phyloP scores from a whole-genome alignment of 805 yeast species.

The Starmerella tilneyi region DNA sequence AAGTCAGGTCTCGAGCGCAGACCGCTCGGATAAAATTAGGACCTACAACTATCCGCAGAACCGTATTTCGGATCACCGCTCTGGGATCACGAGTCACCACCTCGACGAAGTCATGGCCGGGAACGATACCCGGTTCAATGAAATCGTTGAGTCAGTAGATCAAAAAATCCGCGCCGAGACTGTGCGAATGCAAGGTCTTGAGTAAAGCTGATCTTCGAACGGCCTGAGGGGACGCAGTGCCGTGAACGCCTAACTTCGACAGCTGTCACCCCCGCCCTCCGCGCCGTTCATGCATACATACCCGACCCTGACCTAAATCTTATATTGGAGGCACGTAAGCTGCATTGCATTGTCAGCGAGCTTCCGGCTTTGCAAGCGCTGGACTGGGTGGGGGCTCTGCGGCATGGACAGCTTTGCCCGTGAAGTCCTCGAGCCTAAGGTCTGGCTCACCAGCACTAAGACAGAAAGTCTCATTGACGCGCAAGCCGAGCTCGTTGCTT shows the following conservation, averaged over 20 bases:
- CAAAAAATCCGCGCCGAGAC: conserved; percentile 37
- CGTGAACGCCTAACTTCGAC: too few species aligned
- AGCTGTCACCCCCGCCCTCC: too few species aligned
- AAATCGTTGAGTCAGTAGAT: conserved; percentile 44
- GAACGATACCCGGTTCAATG: conserved; percentile 36
- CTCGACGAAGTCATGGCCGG: conserved; percentile 58
- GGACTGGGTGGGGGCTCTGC: too few species aligned
- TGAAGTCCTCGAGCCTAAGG: conserved; percentile 17
- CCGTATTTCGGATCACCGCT: conserved; percentile 87
- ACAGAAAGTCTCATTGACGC: conserved; percentile 14
- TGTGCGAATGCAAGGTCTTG: conserved; percentile 7
- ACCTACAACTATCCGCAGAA: conserved; percentile 91
- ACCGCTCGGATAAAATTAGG: conserved; percentile 83
- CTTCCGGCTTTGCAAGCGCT: too few species aligned
- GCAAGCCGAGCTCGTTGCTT: conserved; percentile 11
- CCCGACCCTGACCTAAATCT: too few species aligned
- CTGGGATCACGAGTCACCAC: conserved; percentile 71
- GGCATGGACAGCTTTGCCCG: conserved; percentile 16
- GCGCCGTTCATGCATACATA: too few species aligned
- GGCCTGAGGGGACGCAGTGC: not conserved
- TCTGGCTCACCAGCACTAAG: conserved; percentile 11
- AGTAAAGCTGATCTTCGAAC: not conserved
- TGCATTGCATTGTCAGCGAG: too few species aligned
- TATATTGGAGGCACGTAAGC: too few species aligned
- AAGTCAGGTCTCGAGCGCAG: conserved; percentile 80